Percentiles rank a stretch among this genome's conserved stretches.
These are phyloP conservation scores for Cokeromyces recurvatus DNA, from an alignment of 371 early-diverging fungal genomes.

Conservation along the genomic window DNA sequence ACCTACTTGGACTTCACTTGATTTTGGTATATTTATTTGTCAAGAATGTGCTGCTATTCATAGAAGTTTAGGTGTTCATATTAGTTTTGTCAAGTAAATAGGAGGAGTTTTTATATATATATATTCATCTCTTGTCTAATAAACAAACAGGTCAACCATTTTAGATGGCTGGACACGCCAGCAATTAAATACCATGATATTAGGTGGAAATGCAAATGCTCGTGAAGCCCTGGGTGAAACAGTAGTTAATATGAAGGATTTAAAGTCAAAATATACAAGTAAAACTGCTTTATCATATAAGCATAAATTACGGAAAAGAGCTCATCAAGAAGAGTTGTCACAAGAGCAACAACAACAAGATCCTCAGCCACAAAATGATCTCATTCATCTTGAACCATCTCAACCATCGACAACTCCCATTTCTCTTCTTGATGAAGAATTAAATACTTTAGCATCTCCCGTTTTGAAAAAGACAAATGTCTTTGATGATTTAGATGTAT, in stretches of 20 bases:
- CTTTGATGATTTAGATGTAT: constrained; percentile 13
- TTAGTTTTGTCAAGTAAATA: constrained; percentile 90
- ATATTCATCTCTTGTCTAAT: too few relatives aligned
- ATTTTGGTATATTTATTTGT: constrained; percentile 96
- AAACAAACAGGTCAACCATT: constrained; percentile 61
- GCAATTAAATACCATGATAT: constrained; percentile 87
- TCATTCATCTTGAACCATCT: constrained; percentile 8
- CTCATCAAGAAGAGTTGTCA: not conserved
- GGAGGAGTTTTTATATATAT: too few relatives aligned
- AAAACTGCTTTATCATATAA: constrained; percentile 75
- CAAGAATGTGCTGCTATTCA: constrained; percentile 97
- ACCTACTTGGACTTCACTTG: constrained; percentile 96
- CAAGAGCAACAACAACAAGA: constrained; percentile 21
- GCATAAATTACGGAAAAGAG: constrained; percentile 61
- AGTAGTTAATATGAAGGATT: constrained; percentile 57
- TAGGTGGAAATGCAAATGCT: constrained; percentile 76
- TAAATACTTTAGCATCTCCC: too few relatives aligned
- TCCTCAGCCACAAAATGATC: not conserved
- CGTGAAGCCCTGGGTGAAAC: constrained; percentile 72
- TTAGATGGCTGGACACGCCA: constrained; percentile 89
- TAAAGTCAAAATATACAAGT: constrained; percentile 77
- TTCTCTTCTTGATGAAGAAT: constrained; percentile 1
- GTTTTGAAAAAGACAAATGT: not conserved
- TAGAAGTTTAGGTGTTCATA: constrained; percentile 92
- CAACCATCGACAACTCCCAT: not conserved